Evolutionary conservation across 2,329 filamentous ascomycete species (phyloP).

Genomic region (Lecanicillium sp.): DNA sequence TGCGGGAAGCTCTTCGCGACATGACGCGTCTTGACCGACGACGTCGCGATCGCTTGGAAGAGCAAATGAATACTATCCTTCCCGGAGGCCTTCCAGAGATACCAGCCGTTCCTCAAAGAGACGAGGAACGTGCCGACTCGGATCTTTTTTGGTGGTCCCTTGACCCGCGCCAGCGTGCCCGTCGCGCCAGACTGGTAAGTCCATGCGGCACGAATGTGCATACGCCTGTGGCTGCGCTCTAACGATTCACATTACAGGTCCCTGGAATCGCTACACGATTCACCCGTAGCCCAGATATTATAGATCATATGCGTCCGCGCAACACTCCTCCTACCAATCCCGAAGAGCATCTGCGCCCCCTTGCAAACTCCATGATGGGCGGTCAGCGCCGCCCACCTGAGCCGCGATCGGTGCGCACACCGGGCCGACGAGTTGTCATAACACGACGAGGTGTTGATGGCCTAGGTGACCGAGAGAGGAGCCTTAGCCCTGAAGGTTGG

Average conservation of each 20-base stretch:
- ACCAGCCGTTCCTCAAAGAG: slow-evolving; percentile 4
- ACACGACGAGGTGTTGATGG: slow-evolving; percentile 58
- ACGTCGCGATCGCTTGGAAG: slow-evolving; percentile 19
- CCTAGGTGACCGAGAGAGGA: slow-evolving; percentile 76
- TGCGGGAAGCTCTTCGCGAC: slow-evolving; percentile 14
- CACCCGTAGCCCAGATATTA: slow-evolving; percentile 6
- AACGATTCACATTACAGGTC: no score
- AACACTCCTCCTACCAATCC: no score
- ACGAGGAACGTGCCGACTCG: slow-evolving; percentile 9
- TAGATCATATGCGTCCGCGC: neutral
- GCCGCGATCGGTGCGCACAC: no score
- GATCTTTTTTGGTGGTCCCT: slow-evolving; percentile 18
- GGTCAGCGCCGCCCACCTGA: no score
- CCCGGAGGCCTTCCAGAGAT: slow-evolving; percentile 12
- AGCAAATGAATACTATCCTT: slow-evolving; percentile 19
- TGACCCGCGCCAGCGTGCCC: slow-evolving; percentile 13
- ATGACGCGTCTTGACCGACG: slow-evolving; percentile 16
- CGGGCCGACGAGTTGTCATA: slow-evolving; percentile 5
- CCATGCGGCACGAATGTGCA: slow-evolving; percentile 30
- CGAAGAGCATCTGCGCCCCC: no score
- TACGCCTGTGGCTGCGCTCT: no score
- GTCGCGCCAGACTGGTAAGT: slow-evolving; percentile 17
- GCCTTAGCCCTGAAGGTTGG: slow-evolving; percentile 74
- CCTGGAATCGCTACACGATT: slow-evolving; percentile 6
- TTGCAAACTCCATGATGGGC: no score